Evolutionary conservation across 306 rosid species (phyloP), one percentile per base, ranked within the genome.

Genomic region (Inga oerstediana): DNA sequence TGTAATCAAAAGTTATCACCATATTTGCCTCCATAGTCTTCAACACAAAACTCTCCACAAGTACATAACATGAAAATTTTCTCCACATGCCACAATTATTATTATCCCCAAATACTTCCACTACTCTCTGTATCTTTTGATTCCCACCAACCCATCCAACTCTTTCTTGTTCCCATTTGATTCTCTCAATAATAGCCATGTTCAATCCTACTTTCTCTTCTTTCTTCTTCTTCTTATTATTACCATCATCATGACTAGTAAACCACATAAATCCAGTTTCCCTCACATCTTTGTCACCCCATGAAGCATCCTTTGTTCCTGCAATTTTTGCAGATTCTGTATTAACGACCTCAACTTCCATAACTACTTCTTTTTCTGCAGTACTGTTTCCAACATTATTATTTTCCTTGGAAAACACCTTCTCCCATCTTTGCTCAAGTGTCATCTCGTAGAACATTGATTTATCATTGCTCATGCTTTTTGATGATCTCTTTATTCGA

Each of bases 31-130:
- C 84, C 88, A 81, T 79, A 84, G 85, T 82, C 45, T 35, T 90
- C 80, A 88, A 79, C 14, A 80, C 58, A 88, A 88, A 93, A 48
- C 85, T 93, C 78, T 91, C 94, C 14, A 84, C 88, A 79, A 90
- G 73, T 15, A 77, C 81, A 86, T 85, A 89, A 72, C 89, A 89
- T 0, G 87, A 76, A 54, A 93, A 88, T 48, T 70, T 87, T n/a
- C 48, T 82, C 96, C 93, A 88, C 22, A 20, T 45, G 0, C 34
- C 73, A 9, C 9, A 3, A 19, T 9, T 19, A 7, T 7, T 19
- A 15, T 0, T 27, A 16, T 91, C 91, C 39, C 41, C 83, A 88
- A 79, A 87, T 81, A 81, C 79, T 64, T 91, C 91, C 0, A 12
- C 72, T 74, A 16, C 72, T 79, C 82, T 89, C 30, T 74, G 69